Evolutionary conservation across 164 flowering plant genomes (phyloP).

Genomic region (Brasenia schreberi): DNA sequence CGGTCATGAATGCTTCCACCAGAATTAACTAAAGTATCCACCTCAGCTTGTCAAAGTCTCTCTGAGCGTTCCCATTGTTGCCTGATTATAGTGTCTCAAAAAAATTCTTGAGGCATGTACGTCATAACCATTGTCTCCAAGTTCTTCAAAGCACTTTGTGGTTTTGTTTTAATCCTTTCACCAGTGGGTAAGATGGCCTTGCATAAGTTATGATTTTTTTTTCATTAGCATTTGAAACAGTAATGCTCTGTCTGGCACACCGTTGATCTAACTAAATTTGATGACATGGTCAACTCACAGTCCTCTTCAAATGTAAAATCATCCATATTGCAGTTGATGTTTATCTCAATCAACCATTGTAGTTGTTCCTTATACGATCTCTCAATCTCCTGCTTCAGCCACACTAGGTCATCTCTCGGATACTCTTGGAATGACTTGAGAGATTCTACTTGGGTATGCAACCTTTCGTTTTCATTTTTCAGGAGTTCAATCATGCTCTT

Average conservation of each 20-base stretch:
- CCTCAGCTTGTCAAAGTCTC: slow-evolving; percentile 76
- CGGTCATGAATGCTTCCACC: slow-evolving; percentile 83
- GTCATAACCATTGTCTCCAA: slow-evolving; percentile 86
- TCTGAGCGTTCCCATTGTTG: slow-evolving; percentile 96
- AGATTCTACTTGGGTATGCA: slow-evolving; percentile 38
- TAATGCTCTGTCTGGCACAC: too few relatives aligned
- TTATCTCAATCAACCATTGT: slow-evolving; percentile 51
- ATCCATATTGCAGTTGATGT: too few relatives aligned
- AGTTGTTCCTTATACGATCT: slow-evolving; percentile 56
- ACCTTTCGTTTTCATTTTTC: too few relatives aligned
- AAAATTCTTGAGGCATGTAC: slow-evolving; percentile 99
- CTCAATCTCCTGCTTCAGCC: slow-evolving; percentile 44
- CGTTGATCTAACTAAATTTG: too few relatives aligned
- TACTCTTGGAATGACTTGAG: slow-evolving; percentile 40
- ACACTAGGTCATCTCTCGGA: slow-evolving; percentile 33
- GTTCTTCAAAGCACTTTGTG: slow-evolving; percentile 28
- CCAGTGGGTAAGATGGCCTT: too few relatives aligned
- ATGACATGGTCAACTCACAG: too few relatives aligned
- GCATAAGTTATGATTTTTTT: too few relatives aligned
- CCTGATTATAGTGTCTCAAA: slow-evolving; percentile 78
- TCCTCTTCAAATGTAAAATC: too few relatives aligned
- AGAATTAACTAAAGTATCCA: slow-evolving; percentile 67
- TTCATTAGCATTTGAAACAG: too few relatives aligned
- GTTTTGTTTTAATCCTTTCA: slow-evolving; percentile 33
- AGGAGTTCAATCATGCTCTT: too few relatives aligned